phyloP scores from a whole-genome alignment of 495 filamentous ascomycete genomes.

The Daldinia loculata region DNA sequence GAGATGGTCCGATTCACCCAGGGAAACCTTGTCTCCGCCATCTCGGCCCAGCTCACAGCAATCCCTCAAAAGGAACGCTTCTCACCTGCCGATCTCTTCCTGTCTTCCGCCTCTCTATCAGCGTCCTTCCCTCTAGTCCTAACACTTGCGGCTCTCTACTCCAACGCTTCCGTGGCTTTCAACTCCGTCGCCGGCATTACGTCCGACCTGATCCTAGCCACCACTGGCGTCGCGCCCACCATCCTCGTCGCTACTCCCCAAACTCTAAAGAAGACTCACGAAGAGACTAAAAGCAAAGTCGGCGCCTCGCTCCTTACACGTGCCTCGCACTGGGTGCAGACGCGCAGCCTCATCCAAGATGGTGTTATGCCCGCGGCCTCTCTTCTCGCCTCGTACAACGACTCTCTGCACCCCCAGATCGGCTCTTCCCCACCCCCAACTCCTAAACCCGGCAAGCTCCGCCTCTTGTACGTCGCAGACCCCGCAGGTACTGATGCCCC shows the following conservation, averaged over 20 bases:
- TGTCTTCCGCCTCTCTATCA: slow-evolving; percentile 85
- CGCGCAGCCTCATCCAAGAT: slow-evolving; percentile 67
- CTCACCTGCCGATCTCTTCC: slow-evolving; percentile 77
- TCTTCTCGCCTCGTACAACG: slow-evolving; percentile 69
- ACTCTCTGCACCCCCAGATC: slow-evolving; percentile 64
- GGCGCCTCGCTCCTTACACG: slow-evolving; percentile 58
- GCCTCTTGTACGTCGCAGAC: slow-evolving; percentile 75
- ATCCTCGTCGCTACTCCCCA: slow-evolving; percentile 81
- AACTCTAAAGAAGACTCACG: slow-evolving; percentile 73
- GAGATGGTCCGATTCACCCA: slow-evolving; percentile 81
- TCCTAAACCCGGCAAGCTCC: slow-evolving; percentile 71
- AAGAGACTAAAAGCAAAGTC: slow-evolving; percentile 56
- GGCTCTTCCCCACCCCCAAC: slow-evolving; percentile 58
- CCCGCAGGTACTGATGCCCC: slow-evolving; percentile 60
- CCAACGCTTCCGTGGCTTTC: slow-evolving; percentile 84
- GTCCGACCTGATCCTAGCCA: slow-evolving; percentile 75
- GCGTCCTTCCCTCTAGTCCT: slow-evolving; percentile 80
- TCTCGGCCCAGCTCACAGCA: slow-evolving; percentile 77
- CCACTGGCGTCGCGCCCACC: slow-evolving; percentile 78
- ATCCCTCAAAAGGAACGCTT: slow-evolving; percentile 79
- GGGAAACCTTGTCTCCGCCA: slow-evolving; percentile 80
- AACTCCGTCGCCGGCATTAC: slow-evolving; percentile 81
- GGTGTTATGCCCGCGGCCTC: slow-evolving; percentile 78
- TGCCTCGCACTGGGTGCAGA: slow-evolving; percentile 69
- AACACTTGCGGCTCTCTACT: slow-evolving; percentile 83